These are phyloP conservation scores for Neoascochyta sp. DNA, from an alignment of 2,329 filamentous ascomycete genomes.

Conservation along the genomic window DNA sequence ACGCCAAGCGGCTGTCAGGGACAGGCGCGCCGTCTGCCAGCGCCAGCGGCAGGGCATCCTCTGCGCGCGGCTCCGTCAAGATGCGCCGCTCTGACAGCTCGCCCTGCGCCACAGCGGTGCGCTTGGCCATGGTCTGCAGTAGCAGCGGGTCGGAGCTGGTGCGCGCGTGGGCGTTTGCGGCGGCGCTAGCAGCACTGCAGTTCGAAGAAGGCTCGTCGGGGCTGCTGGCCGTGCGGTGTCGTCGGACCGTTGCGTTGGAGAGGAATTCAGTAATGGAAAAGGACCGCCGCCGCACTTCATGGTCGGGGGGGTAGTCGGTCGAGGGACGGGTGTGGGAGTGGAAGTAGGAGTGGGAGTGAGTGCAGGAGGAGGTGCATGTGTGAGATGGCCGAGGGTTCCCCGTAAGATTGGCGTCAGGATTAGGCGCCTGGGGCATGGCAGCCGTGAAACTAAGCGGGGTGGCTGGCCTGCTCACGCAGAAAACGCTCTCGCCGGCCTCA, in stretches of 20 bases:
- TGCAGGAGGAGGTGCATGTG: too few species aligned
- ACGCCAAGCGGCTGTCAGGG: constrained; percentile 24
- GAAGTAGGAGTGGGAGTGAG: too few species aligned
- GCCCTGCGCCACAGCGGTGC: constrained; percentile 24
- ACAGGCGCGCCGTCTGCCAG: constrained; percentile 13
- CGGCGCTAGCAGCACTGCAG: too few species aligned
- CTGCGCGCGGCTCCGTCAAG: too few species aligned
- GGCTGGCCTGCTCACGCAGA: constrained; percentile 37
- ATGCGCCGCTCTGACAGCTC: constrained; percentile 10
- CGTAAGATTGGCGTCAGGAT: constrained; percentile 11
- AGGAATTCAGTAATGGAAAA: constrained; percentile 50
- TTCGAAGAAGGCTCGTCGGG: constrained; percentile 30
- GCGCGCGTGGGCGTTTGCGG: too few species aligned
- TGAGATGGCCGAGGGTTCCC: constrained; percentile 7
- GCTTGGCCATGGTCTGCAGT: constrained; percentile 16
- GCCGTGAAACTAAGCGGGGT: constrained; percentile 36
- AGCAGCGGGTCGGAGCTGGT: constrained; percentile 28
- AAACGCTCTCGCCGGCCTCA: constrained; percentile 40
- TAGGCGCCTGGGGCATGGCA: constrained; percentile 24
- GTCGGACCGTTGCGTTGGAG: constrained; percentile 39
- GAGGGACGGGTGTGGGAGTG: constrained; percentile 14
- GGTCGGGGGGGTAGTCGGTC: constrained; percentile 19
- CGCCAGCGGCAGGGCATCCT: too few species aligned
- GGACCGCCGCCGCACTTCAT: constrained; percentile 42
- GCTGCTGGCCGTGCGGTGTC: constrained; percentile 32